Evolutionary conservation across 768 basidiomycete genomes (phyloP).

Genomic region (Termitomyces bulborhizus): DNA sequence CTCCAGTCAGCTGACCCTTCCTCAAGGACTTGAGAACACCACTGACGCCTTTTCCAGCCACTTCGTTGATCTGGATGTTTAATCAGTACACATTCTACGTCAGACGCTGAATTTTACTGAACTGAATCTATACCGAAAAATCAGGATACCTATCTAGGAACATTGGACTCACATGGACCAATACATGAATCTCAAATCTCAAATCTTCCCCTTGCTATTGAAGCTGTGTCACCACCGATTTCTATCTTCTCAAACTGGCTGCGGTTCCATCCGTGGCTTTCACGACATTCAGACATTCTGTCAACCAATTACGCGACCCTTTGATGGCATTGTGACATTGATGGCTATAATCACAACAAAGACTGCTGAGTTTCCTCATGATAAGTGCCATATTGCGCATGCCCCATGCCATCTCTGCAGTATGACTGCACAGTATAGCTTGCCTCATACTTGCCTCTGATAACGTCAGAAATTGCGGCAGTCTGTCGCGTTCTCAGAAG

Average conservation of each 20-base stretch:
- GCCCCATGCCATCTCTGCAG: not conserved
- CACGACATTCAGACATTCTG: too few relatives aligned
- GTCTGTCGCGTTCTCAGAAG: too few relatives aligned
- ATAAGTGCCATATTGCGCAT: not conserved
- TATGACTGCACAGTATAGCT: not conserved
- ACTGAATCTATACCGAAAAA: not conserved
- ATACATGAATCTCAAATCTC: not conserved
- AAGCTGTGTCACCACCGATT: too few relatives aligned
- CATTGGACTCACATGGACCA: not conserved
- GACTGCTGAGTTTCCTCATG: not conserved
- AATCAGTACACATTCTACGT: slow-evolving; percentile 80
- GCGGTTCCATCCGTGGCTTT: not conserved
- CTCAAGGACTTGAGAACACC: not conserved
- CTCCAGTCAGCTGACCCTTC: slow-evolving; percentile 54
- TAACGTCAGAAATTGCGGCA: too few relatives aligned
- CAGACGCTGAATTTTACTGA: slow-evolving; percentile 13
- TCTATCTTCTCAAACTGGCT: not conserved
- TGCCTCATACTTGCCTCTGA: not conserved
- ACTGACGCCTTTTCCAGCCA: slow-evolving; percentile 33
- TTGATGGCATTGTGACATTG: too few relatives aligned
- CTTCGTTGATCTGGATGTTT: slow-evolving; percentile 81
- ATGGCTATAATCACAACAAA: not conserved
- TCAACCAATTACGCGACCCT: not conserved
- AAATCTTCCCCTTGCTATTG: not conserved
- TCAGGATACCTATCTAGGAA: not conserved